Percentiles rank a stretch among this genome's conserved stretches.
Conservation (phyloP, 257 asterid species). For the Solanum chmielewskii region DNA sequence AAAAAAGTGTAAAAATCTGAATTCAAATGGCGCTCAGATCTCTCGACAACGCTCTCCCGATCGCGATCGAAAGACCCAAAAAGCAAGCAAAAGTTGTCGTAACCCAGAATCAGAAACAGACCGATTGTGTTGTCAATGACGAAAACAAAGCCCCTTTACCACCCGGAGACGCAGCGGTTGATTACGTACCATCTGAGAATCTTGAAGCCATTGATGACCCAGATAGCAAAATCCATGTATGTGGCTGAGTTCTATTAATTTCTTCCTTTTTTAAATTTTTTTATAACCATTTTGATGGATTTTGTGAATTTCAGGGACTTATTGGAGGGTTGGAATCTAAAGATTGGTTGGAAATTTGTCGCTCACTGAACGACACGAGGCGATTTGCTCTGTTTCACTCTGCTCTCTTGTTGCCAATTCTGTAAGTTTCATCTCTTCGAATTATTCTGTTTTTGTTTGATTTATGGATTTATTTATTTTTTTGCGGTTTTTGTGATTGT, state of each 20-base stretch:
- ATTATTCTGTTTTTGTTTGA: background rate
- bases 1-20: background rate
- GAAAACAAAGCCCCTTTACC: constrained; percentile 53
- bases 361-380: constrained; percentile 70
- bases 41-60: constrained; percentile 65
- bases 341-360: constrained; percentile 93
- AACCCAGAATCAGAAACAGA: constrained; percentile 24
- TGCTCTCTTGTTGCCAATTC: constrained; percentile 41
- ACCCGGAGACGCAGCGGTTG: constrained; percentile 50
- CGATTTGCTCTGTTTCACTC: constrained; percentile 72
- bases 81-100: constrained; percentile 47
- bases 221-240: constrained; percentile 51
- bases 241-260: background rate
- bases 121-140: constrained; percentile 42
- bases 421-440: constrained; percentile 31
- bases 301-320: constrained; percentile 42
- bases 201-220: constrained; percentile 55
- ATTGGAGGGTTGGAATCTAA: constrained; percentile 81
- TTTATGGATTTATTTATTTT: background rate
- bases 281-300: background rate
- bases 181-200: constrained; percentile 57
- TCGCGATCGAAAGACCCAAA: constrained; percentile 56
- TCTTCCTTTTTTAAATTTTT: background rate
- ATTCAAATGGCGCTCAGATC: constrained; percentile 73
- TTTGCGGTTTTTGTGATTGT: background rate